These are phyloP conservation scores for Nepenthes gracilis DNA, from an alignment of 148 eudicot genomes.

Conservation along the genomic window DNA sequence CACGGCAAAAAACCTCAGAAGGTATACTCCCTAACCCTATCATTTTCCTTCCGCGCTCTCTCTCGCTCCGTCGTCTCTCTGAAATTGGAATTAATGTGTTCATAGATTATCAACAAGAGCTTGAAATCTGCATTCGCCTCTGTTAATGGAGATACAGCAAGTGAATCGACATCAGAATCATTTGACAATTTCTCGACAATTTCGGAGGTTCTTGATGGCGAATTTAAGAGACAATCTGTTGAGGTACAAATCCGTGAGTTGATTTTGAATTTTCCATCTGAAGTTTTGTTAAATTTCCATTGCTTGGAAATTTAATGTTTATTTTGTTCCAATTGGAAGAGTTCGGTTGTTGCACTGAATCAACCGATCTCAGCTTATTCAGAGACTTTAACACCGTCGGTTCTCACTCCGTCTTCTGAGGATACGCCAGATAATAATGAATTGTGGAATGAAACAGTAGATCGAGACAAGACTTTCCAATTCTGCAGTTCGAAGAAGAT, in stretches of 20 bases:
- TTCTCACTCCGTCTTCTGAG: slow-evolving; percentile 22
- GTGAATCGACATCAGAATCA: slow-evolving; percentile 18
- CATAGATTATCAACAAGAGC: slow-evolving; percentile 27
- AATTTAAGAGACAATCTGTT: slow-evolving; percentile 10
- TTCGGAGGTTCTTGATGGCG: slow-evolving; percentile 20
- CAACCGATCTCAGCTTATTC: neutral
- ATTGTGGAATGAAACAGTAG: neutral
- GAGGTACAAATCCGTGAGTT: slow-evolving; percentile 22
- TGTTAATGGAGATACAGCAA: slow-evolving; percentile 20
- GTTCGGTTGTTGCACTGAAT: too few species aligned
- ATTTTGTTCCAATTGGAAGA: neutral
- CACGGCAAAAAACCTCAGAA: slow-evolving; percentile 18
- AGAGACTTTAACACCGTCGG: slow-evolving; percentile 15
- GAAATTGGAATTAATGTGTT: neutral
- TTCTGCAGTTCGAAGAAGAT: neutral
- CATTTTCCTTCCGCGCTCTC: neutral
- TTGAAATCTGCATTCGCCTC: slow-evolving; percentile 30
- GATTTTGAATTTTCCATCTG: neutral
- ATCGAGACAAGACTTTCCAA: neutral
- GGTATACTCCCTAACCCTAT: slow-evolving; percentile 15
- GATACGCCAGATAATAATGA: neutral
- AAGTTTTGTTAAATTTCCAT: neutral
- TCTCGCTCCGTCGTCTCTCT: neutral
- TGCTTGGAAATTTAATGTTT: neutral
- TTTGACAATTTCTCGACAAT: slow-evolving; percentile 8